phyloP scores from a whole-genome alignment of 2,329 filamentous ascomycete genomes.

The Hypoxylon sp. region DNA sequence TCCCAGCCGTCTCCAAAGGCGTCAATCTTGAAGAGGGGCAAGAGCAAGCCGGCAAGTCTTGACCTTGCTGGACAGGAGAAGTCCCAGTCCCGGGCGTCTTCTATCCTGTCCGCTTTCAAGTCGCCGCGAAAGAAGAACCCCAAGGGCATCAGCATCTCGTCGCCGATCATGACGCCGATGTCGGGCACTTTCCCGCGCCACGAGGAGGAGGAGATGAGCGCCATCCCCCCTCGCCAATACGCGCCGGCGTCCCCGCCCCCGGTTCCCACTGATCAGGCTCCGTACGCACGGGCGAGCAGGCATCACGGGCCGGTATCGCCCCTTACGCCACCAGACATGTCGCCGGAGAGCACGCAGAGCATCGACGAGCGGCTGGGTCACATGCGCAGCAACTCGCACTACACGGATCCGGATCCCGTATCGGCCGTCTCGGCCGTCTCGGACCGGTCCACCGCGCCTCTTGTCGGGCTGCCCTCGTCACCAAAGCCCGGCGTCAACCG shows the following conservation, averaged over 20 bases:
- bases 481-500: slow-evolving; percentile 50
- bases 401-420: slow-evolving; percentile 56
- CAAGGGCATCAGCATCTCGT: slow-evolving; percentile 66
- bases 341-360: slow-evolving; percentile 57
- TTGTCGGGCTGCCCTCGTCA: slow-evolving; percentile 60
- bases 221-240: slow-evolving; percentile 66
- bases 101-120: slow-evolving; percentile 67
- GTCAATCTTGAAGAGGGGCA: slow-evolving; percentile 54
- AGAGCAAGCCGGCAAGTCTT: slow-evolving; percentile 49
- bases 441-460: slow-evolving; percentile 58
- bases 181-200: slow-evolving; percentile 65
- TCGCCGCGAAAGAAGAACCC: slow-evolving; percentile 63
- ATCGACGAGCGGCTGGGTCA: slow-evolving; percentile 65
- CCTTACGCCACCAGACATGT: slow-evolving; percentile 55
- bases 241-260: slow-evolving; percentile 65
- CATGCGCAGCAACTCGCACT: slow-evolving; percentile 50
- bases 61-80: slow-evolving; percentile 57
- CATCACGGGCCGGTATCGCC: slow-evolving; percentile 51
- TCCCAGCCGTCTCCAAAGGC: slow-evolving; percentile 53
- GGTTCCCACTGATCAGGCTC: slow-evolving; percentile 57
- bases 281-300: slow-evolving; percentile 47
- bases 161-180: slow-evolving; percentile 70
- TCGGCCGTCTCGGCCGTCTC: slow-evolving; percentile 63
- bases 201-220: slow-evolving; percentile 63
- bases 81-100: slow-evolving; percentile 64